Evolutionary conservation across 2,329 filamentous ascomycete genomes (phyloP).

Genomic region (Penicillium sp.): DNA sequence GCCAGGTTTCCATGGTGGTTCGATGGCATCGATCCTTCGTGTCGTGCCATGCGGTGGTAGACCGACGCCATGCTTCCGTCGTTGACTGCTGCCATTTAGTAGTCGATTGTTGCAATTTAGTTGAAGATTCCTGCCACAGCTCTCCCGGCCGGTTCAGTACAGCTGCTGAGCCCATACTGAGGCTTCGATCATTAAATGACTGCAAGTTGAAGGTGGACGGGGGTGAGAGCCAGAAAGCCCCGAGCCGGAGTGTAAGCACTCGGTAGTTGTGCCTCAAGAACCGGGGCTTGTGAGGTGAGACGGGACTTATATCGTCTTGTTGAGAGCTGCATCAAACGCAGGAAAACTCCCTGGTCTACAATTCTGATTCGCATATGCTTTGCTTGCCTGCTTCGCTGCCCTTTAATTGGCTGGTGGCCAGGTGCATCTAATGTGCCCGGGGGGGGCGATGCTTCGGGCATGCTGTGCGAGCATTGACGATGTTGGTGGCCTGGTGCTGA

Average conservation of each 20-base stretch:
- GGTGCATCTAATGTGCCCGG: neutral
- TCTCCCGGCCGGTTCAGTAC: slow-evolving; percentile 6
- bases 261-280: neutral
- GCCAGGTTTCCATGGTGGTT: slow-evolving; percentile 19
- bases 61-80: slow-evolving; percentile 14
- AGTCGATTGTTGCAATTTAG: slow-evolving; percentile 14
- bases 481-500: neutral
- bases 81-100: slow-evolving; percentile 23
- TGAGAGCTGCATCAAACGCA: neutral
- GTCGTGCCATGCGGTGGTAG: slow-evolving; percentile 3
- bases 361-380: neutral
- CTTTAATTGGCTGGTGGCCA: neutral
- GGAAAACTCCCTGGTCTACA: neutral
- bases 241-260: too few species aligned
- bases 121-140: slow-evolving; percentile 10
- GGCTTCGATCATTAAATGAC: neutral
- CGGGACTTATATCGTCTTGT: neutral
- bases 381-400: slow-evolving; percentile 1
- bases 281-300: neutral
- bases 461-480: neutral
- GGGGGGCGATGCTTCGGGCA: slow-evolving; percentile 4
- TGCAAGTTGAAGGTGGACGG: neutral
- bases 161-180: neutral
- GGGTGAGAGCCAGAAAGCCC: neutral
- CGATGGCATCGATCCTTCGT: slow-evolving; percentile 17